Base-by-base conservation (phyloP, 805 yeast species). In the Kodamaea kaohsiungensis region DNA sequence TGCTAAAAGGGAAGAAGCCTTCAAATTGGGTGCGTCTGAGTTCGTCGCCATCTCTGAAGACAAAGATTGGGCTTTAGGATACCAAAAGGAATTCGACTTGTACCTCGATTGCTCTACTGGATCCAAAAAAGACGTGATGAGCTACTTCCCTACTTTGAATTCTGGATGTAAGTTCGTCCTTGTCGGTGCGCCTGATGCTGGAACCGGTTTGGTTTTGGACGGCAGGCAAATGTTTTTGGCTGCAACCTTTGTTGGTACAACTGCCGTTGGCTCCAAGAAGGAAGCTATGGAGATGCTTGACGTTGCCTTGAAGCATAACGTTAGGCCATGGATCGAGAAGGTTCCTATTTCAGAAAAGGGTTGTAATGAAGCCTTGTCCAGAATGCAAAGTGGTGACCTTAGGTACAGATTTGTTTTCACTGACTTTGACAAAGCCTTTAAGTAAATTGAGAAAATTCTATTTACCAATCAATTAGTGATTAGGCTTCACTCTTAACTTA, bases 361-460 rank as follows among this genome's bases (percentile, higher is more conserved):
- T 33, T 65, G 68, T 46, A 59, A 58, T 16, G 57, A 60, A 47
- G 78, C 72, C 6, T 63, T 75, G 60, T 64, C 63, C 47, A 68
- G 70, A 58, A 65, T 69, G 46, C 65, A 65, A 43, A 56, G 62
- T 16, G 68, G 71, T 46, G 73, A 69, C 16, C 77, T 69, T 48
- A 68, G 69, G 51, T 76, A 72, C 61, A 65, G 91, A 73, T 83
- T 82, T 63, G 85, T 85, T 7, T 72, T 86, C 59, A 78, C 81
- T 52, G 82, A 81, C 19, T 84, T 72, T 68, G 81, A 82, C 60
- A 71, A 79, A 64, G 79, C 72, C 1, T 79, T 79, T 30, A 12
- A 30, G 13, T 27, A n/a, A n/a, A n/a, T n/a, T n/a, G n/a, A n/a
- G n/a, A n/a, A n/a, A n/a, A n/a, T n/a, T n/a, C n/a, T n/a, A n/a